Percentiles rank a stretch among this genome's conserved stretches.
Evolutionary conservation across 2,329 filamentous ascomycete genomes (phyloP).

Genomic region (Aspergillus fijiensis): DNA sequence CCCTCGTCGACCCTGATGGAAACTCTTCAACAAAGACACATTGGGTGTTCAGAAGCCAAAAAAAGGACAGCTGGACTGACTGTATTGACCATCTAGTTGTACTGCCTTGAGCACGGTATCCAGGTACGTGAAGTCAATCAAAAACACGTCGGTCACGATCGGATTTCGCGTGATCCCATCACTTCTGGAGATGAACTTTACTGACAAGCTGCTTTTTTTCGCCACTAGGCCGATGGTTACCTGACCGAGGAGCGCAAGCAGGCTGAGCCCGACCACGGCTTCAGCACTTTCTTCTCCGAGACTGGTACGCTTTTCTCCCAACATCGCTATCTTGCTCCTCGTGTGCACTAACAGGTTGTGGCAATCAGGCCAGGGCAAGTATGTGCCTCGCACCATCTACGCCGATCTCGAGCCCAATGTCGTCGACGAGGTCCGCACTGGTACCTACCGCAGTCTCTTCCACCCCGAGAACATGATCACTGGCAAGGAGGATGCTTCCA

Average conservation of each 20-base stretch:
- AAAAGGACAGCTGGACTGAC: conserved; percentile 31
- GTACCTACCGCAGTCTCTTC: conserved; percentile 93
- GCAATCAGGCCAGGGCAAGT: conserved; percentile 87
- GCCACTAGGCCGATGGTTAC: conserved; percentile 85
- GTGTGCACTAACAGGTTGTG: conserved; percentile 17
- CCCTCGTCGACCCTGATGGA: not conserved
- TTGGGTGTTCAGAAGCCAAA: conserved; percentile 6
- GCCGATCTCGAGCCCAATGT: conserved; percentile 99
- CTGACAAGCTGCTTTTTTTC: conserved; percentile 21
- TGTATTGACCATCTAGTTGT: conserved; percentile 65
- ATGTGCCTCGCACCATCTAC: conserved; percentile 98
- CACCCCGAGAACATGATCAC: conserved; percentile 99
- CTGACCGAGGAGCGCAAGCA: conserved; percentile 97
- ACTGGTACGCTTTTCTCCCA: conserved; percentile 66
- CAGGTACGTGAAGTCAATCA: conserved; percentile 64
- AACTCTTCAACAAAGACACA: conserved; percentile 1
- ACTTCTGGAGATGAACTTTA: conserved; percentile 11
- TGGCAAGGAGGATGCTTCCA: conserved; percentile 99
- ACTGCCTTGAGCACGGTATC: conserved; percentile 99
- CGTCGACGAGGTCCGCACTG: conserved; percentile 98
- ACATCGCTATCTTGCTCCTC: not conserved
- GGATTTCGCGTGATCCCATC: not conserved
- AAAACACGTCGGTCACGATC: not conserved
- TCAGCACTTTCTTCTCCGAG: conserved; percentile 99
- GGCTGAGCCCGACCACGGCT: conserved; percentile 89